Evolutionary conservation across 805 yeast species (phyloP), one percentile per base, ranked within the genome.

Genomic region (Kluyveromyces lactis): DNA sequence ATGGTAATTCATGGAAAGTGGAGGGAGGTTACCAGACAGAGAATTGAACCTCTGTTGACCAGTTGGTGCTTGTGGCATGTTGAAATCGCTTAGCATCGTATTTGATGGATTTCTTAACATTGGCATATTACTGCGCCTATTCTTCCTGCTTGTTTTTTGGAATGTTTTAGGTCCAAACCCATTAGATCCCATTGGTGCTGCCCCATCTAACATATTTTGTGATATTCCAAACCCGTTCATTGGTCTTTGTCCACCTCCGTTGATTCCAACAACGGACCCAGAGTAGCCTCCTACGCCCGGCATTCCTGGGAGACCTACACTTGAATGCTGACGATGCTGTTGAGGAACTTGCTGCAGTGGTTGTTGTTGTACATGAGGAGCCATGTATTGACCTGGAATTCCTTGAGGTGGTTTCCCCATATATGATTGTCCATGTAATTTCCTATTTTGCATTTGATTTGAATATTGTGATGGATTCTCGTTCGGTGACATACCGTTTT

Each of bases 91-190:
- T 40, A 46, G 36, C 13, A 44, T 50, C 8, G 50, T 33, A 35
- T 52, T 56, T 1, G 64, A 58, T 8, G 64, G 58, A 41, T 50
- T 51, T 12, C 63, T 58, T 26, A 59, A 39, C n/a, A 43, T 44
- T 13, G 58, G 55, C 58, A 61, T 53, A 34, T 53, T 52, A 32
- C 63, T 58, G 23, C 48, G 45, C 49, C 64, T 58, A 37, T 61
- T 60, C 39, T 61, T 61, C 39, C 66, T 56, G 36, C 64, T 60
- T 1, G 66, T 59, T 29, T 64, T 55, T 42, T 56, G 53, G 38
- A 57, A 48, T n/a, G 36, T 42, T 24, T 43, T 34, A 12, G 18
- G 37, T 9, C 18, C 30, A 33, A 31, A 35, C 17, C 6, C 29
- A 4, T 7, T 18, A 15, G 6, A 13, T 24, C 10, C 21, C n/a